Evolutionary conservation across 192 early-diverging fungal species (phyloP).

Genomic region (Podila epigama): DNA sequence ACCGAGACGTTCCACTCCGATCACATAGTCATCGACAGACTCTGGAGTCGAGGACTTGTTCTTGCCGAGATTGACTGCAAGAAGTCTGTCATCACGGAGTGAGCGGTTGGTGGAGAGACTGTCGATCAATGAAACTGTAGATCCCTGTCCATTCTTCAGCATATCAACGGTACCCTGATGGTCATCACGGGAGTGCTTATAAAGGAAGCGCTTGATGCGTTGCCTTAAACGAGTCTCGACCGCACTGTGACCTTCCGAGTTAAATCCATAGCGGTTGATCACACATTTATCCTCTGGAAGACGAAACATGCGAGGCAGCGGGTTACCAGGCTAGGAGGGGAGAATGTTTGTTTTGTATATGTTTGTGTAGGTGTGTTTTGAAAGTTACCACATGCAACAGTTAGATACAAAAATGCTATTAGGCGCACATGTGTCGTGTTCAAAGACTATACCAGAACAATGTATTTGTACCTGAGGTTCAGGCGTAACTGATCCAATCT

Average conservation of each 20-base stretch:
- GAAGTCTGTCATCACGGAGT: conserved; percentile 60
- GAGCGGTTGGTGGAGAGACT: conserved; percentile 60
- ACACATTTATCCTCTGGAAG: conserved; percentile 74
- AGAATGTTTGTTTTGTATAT: neutral
- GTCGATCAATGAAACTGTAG: conserved; percentile 48
- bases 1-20: conserved; percentile 76
- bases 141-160: conserved; percentile 35
- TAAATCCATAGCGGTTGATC: conserved; percentile 93
- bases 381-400: too few species aligned
- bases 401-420: neutral
- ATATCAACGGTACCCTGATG: conserved; percentile 54
- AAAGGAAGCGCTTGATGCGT: conserved; percentile 72
- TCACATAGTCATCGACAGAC: conserved; percentile 81
- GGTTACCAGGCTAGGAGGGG: conserved; percentile 74
- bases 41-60: conserved; percentile 79
- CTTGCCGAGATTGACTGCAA: conserved; percentile 91
- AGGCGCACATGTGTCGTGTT: neutral
- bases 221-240: conserved; percentile 71
- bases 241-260: conserved; percentile 76
- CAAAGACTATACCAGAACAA: neutral
- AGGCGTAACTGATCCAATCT: conserved; percentile 90
- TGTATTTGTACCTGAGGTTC: conserved; percentile 70
- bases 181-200: conserved; percentile 53
- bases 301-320: conserved; percentile 86
- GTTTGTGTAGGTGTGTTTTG: too few species aligned